A percentile compares a stretch with the other conserved stretches of the same genome.
Evolutionary conservation across 495 filamentous ascomycete genomes (phyloP).

Genomic region (Aspergillus sclerotioniger): DNA sequence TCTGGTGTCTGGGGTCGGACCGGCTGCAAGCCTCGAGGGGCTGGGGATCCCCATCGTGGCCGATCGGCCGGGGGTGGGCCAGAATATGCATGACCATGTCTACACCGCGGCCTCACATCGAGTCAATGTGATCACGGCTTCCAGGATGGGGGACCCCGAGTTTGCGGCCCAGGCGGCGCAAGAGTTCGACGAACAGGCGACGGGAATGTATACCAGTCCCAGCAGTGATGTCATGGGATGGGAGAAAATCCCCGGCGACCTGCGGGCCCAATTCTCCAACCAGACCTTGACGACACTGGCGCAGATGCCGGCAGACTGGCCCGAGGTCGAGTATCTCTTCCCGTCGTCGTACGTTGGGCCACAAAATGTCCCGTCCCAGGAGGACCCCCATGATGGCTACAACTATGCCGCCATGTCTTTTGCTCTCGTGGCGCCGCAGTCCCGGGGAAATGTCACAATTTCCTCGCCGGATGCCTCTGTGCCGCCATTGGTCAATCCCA

Average conservation of each 20-base stretch:
- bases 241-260: conserved; percentile 40
- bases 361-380: conserved; percentile 16
- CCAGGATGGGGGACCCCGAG: conserved; percentile 9
- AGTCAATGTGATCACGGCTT: conserved; percentile 24
- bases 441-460: conserved; percentile 54
- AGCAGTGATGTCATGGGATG: conserved; percentile 28
- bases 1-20: conserved; percentile 8
- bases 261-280: conserved; percentile 18
- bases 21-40: conserved; percentile 21
- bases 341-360: conserved; percentile 28
- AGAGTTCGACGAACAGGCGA: neutral
- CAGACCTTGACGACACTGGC: neutral
- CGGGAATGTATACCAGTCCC: conserved; percentile 13
- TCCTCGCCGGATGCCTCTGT: conserved; percentile 28
- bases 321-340: conserved; percentile 51
- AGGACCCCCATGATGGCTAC: conserved; percentile 28
- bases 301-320: conserved; percentile 50
- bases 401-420: conserved; percentile 43
- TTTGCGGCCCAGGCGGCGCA: conserved; percentile 12
- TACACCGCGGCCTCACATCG: conserved; percentile 18
- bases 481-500: conserved; percentile 47
- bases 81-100: conserved; percentile 44
- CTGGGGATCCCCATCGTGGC: conserved; percentile 39
- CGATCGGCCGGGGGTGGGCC: conserved; percentile 47
- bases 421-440: conserved; percentile 45